Base-by-base conservation (phyloP, 106 monocot genomes). In the Iris macrosiphon region DNA sequence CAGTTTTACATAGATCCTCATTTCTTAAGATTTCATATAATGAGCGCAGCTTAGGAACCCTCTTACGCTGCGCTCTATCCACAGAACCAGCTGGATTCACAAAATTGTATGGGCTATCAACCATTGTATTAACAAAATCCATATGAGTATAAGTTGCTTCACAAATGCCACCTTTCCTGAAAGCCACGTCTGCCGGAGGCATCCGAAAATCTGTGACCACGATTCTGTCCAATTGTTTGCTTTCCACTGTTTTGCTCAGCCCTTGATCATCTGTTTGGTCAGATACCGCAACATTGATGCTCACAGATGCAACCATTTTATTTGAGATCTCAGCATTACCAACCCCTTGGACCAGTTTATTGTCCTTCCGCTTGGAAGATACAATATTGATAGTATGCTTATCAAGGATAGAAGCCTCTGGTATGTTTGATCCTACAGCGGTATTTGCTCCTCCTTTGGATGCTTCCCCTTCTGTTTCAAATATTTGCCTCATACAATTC, bases 1-100 rank as follows among this genome's bases (percentile, higher is more conserved):
- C 37, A 52, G 53, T 28, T 24, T 31, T 52, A 26, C 11, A 14
- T 27, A 31, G 39, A n/a, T 30, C 45, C 24, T 67, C 67, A 34
- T 67, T 77, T 63, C 64, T 67, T 38, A 81, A 50, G 4, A 85
- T 85, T 35, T 85, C 85, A 76, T 60, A 55, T 40, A 85, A 49
- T 25, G 64, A 49, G 6, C 80, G 80, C 40, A 75, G 44, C 53
- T 80, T 85, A 44, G 47, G 56, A 43, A 17, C 7, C 62, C 70
- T 85, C 39, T 58, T 80, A 33, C 29, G 31, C 1, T 45, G 63
- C 15, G 25, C 52, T 40, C 43, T 52, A 26, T 40, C 52, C 37
- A 31, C 31, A n/a, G 44, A 22, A 47, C 4, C 17, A 12, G 23
- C 5, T 12, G 10, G 43, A n/a, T 23, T 37, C 38, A 30, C 41